These are phyloP conservation scores for Candida maesae DNA, from an alignment of 805 yeast genomes.

Conservation along the genomic window DNA sequence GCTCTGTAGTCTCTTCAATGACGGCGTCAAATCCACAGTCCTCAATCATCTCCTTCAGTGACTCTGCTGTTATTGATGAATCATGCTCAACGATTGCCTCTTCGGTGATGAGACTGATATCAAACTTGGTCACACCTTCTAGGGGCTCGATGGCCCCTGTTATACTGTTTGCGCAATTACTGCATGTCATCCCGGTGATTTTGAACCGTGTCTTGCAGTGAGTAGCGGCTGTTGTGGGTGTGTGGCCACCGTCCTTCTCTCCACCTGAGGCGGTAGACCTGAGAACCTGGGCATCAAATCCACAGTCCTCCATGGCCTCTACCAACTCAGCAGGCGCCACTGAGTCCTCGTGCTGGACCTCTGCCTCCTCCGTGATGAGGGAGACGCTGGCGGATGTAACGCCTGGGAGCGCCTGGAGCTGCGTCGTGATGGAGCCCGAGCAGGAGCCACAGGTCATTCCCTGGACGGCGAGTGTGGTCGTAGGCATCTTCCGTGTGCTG, in stretches of 20 bases:
- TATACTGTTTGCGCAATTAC: conserved; percentile 72
- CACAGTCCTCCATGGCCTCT: conserved; percentile 67
- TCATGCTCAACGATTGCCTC: conserved; percentile 58
- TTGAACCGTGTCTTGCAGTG: conserved; percentile 21
- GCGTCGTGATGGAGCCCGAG: conserved; percentile 59
- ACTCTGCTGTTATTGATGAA: conserved; percentile 30
- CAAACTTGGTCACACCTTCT: conserved; percentile 42
- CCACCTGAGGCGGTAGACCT: background rate
- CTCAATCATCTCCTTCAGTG: conserved; percentile 24
- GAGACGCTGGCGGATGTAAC: conserved; percentile 61
- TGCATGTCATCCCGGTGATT: conserved; percentile 80
- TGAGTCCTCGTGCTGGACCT: conserved; percentile 39
- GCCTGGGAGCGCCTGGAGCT: conserved; percentile 45
- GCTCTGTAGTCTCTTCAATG: conserved; percentile 13
- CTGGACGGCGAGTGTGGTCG: conserved; percentile 22
- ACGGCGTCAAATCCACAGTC: conserved; percentile 67
- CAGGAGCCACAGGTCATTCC: conserved; percentile 97
- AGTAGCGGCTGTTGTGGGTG: no score
- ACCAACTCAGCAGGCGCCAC: conserved; percentile 32
- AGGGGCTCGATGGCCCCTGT: conserved; percentile 43
- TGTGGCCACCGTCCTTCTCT: no score
- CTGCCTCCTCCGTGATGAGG: conserved; percentile 71
- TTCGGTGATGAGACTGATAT: conserved; percentile 74
- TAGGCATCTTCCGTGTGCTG: conserved; percentile 3
- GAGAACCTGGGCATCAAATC: conserved; percentile 36